phyloP scores from a whole-genome alignment of 148 eudicot genomes.

The Hydrangea macrophylla region DNA sequence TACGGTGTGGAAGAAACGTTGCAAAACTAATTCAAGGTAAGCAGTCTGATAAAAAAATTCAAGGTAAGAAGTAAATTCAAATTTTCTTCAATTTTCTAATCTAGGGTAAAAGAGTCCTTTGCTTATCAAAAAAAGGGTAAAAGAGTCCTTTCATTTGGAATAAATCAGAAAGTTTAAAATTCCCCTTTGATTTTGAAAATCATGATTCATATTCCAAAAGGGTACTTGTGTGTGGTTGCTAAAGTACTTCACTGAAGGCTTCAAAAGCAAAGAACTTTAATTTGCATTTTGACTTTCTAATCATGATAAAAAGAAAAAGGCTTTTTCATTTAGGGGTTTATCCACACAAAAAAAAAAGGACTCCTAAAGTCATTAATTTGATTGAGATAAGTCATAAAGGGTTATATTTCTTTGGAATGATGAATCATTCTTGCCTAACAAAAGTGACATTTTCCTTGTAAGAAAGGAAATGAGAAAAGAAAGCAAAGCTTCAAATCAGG shows the following conservation, averaged over 20 bases:
- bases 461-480: background rate
- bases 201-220: background rate
- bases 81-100: no score
- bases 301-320: background rate
- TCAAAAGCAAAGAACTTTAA: background rate
- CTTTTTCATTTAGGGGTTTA: background rate
- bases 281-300: background rate
- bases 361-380: background rate
- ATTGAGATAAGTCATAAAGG: background rate
- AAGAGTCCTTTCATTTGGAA: no score
- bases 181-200: background rate
- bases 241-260: background rate
- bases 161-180: no score
- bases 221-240: background rate
- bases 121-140: no score
- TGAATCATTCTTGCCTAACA: background rate
- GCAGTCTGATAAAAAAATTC: no score
- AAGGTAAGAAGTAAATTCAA: no score
- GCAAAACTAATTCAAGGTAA: no score
- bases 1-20: no score
- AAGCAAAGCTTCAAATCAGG: background rate
- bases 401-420: background rate
- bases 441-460: background rate
- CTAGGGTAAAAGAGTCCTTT: no score
- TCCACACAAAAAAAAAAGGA: no score